These are phyloP conservation scores for Pholiota conissans DNA, from an alignment of 768 basidiomycete genomes.

Conservation along the genomic window DNA sequence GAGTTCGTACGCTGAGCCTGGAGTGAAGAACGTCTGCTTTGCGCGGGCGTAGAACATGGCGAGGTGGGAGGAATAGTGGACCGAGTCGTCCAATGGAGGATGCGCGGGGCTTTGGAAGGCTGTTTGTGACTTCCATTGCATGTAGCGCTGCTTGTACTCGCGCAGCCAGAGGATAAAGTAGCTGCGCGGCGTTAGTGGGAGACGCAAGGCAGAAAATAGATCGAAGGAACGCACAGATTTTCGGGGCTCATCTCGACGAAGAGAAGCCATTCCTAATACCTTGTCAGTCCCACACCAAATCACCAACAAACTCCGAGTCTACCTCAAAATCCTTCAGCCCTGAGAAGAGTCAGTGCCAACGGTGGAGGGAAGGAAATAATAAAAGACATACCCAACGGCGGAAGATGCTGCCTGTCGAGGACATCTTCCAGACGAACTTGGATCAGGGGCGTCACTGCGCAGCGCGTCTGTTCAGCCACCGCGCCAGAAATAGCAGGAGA, in stretches of 20 bases:
- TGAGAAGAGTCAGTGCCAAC: conserved; percentile 18
- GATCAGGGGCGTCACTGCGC: conserved; percentile 62
- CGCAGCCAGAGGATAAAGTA: conserved; percentile 84
- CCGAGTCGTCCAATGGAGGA: conserved; percentile 30
- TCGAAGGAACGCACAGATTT: conserved; percentile 54
- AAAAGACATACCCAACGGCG: conserved; percentile 58
- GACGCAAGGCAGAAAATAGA: conserved; percentile 2
- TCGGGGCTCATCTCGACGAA: conserved; percentile 77
- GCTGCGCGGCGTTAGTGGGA: conserved; percentile 31
- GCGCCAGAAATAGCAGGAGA: conserved; percentile 1
- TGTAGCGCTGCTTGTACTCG: conserved; percentile 59
- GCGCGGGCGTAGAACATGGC: conserved; percentile 79
- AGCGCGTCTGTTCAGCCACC: conserved; percentile 8
- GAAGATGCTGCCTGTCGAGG: conserved; percentile 73
- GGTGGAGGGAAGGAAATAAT: neutral
- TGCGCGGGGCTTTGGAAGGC: conserved; percentile 31
- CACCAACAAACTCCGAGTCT: neutral
- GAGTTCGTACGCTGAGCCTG: conserved; percentile 70
- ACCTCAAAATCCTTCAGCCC: conserved; percentile 74
- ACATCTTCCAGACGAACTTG: conserved; percentile 74
- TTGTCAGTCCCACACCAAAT: conserved; percentile 2
- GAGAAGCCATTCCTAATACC: conserved; percentile 70
- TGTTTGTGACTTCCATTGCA: conserved; percentile 40
- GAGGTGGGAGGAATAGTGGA: conserved; percentile 52
- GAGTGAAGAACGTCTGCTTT: conserved; percentile 80